Percentiles rank a stretch among this genome's conserved stretches.
phyloP scores from a whole-genome alignment of 2,329 filamentous ascomycete genomes.

The Coleophoma cylindrospora region DNA sequence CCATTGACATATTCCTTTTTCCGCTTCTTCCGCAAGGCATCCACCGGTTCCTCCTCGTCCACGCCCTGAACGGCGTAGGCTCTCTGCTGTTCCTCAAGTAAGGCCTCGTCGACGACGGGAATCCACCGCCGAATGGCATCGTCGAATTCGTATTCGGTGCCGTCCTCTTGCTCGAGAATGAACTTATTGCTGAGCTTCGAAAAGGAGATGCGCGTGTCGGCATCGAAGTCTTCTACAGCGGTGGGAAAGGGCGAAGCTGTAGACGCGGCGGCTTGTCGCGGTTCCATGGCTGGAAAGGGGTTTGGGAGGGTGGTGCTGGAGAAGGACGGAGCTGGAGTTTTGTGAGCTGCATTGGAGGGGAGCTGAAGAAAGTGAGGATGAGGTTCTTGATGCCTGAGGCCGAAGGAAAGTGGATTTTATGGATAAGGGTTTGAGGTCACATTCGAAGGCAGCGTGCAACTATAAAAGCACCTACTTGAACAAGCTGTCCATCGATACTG shows the following conservation, averaged over 20 bases:
- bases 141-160: slow-evolving; percentile 82
- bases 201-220: slow-evolving; percentile 79
- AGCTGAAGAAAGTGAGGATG: too few relatives aligned
- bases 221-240: slow-evolving; percentile 49
- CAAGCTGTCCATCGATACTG: too few relatives aligned
- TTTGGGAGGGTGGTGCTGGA: too few relatives aligned
- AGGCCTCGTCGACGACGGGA: slow-evolving; percentile 57
- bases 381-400: too few relatives aligned
- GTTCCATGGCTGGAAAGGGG: slow-evolving; percentile 12
- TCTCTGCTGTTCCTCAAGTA: slow-evolving; percentile 54
- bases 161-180: slow-evolving; percentile 79
- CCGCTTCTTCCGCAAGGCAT: slow-evolving; percentile 42
- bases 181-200: slow-evolving; percentile 79
- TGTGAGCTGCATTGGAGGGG: too few relatives aligned
- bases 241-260: slow-evolving; percentile 20
- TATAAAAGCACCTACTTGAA: too few relatives aligned
- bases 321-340: too few relatives aligned
- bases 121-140: slow-evolving; percentile 68
- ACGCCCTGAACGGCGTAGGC: slow-evolving; percentile 57
- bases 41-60: slow-evolving; percentile 47
- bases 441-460: too few relatives aligned
- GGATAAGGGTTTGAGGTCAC: too few relatives aligned
- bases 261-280: slow-evolving; percentile 6
- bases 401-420: too few relatives aligned
- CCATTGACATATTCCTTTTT: slow-evolving; percentile 43